Conservation (phyloP, 2,329 filamentous ascomycete genomes). For the Microdochium trichocladiopsis region DNA sequence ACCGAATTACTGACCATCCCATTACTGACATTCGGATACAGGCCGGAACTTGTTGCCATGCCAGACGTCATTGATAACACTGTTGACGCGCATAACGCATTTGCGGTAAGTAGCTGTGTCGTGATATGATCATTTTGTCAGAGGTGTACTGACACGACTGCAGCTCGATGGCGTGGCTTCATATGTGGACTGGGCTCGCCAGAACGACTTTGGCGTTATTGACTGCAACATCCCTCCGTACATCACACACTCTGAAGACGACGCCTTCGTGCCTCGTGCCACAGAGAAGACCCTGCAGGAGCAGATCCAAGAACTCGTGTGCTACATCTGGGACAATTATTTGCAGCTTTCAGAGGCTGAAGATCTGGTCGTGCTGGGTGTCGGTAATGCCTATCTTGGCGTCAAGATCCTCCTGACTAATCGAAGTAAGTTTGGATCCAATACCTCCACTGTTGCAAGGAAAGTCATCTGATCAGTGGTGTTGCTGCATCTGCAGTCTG, state of each 20-base stretch:
- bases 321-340: slow-evolving; percentile 96
- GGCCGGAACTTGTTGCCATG: slow-evolving; percentile 64
- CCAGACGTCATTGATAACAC: slow-evolving; percentile 64
- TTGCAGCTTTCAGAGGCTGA: slow-evolving; percentile 69
- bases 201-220: slow-evolving; percentile 75
- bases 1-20: slow-evolving; percentile 2
- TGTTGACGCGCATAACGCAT: slow-evolving; percentile 77
- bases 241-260: slow-evolving; percentile 56
- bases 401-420: slow-evolving; percentile 75
- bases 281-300: slow-evolving; percentile 43
- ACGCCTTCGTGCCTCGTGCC: slow-evolving; percentile 35
- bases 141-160: slow-evolving; percentile 16
- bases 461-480: no score
- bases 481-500: slow-evolving; percentile 52
- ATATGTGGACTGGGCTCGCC: slow-evolving; percentile 78
- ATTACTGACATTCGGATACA: slow-evolving; percentile 19
- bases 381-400: slow-evolving; percentile 82
- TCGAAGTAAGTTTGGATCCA: slow-evolving; percentile 49
- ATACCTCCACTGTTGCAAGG: no score
- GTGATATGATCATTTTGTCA: slow-evolving; percentile 2
- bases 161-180: slow-evolving; percentile 75
- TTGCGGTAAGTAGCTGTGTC: slow-evolving; percentile 59
- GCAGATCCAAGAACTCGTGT: slow-evolving; percentile 66
- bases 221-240: slow-evolving; percentile 87
- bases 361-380: slow-evolving; percentile 78